Evolutionary conservation across 2,329 filamentous ascomycete species (phyloP).

Genomic region (Sclerotinia nivalis): DNA sequence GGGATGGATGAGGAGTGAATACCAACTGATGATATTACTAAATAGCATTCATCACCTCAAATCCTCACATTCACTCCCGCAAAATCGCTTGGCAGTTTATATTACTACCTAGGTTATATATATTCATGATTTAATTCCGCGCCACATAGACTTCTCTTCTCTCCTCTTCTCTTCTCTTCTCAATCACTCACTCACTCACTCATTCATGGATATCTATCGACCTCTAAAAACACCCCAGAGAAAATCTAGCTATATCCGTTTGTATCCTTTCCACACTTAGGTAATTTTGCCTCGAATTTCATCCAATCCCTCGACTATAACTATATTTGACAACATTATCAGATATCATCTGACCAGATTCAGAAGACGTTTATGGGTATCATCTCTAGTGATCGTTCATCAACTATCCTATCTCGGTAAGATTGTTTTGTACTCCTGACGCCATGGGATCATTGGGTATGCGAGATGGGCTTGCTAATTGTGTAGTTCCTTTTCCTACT

Average conservation of each 20-base stretch:
- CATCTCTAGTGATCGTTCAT: neutral
- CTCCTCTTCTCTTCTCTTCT: too few species aligned
- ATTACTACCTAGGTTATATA: neutral
- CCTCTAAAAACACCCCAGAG: neutral
- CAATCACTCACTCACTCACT: neutral
- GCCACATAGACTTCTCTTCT: neutral
- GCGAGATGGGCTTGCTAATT: neutral
- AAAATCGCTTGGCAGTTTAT: too few species aligned
- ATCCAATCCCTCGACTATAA: neutral
- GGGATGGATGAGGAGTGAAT: too few species aligned
- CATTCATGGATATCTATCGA: neutral
- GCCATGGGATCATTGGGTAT: neutral
- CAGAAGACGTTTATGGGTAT: conserved; percentile 4
- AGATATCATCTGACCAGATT: neutral
- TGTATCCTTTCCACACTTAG: neutral
- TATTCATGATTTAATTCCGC: neutral
- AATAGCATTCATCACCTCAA: too few species aligned
- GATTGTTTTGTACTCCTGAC: conserved; percentile 13
- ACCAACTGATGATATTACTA: too few species aligned
- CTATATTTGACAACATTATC: neutral
- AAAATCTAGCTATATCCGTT: neutral
- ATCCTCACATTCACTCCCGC: too few species aligned
- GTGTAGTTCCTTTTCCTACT: too few species aligned
- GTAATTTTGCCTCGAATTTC: neutral
- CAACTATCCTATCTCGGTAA: neutral